A percentile compares a stretch with the other conserved stretches of the same genome.
Conservation (phyloP, 768 basidiomycete species). For the Suillus paluster region DNA sequence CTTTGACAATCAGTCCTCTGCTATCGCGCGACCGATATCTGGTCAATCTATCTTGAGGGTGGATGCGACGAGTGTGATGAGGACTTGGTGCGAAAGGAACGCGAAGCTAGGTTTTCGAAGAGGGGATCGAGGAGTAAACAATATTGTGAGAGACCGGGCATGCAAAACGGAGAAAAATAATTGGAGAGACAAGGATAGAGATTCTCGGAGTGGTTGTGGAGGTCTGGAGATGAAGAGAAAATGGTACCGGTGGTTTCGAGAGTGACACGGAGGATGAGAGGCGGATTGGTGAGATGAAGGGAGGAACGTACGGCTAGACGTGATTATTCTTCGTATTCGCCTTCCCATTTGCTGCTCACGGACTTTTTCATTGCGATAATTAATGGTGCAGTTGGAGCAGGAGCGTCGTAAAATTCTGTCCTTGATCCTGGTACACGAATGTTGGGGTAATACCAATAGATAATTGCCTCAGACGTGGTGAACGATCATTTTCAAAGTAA, state of each 20-base stretch:
- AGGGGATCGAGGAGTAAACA: slow-evolving; percentile 62
- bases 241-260: slow-evolving; percentile 79
- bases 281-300: no score
- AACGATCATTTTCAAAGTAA: no score
- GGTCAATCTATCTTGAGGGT: slow-evolving; percentile 69
- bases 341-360: slow-evolving; percentile 78
- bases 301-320: no score
- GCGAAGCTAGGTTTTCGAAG: slow-evolving; percentile 48
- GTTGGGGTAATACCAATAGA: background rate
- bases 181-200: slow-evolving; percentile 63
- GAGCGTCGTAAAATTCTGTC: slow-evolving; percentile 44
- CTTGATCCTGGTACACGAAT: slow-evolving; percentile 29
- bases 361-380: slow-evolving; percentile 22
- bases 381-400: slow-evolving; percentile 29
- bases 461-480: no score
- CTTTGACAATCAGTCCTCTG: slow-evolving; percentile 80
- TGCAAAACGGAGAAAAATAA: slow-evolving; percentile 60
- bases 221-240: slow-evolving; percentile 56
- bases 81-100: slow-evolving; percentile 69
- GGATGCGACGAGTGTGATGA: slow-evolving; percentile 71
- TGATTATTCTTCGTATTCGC: slow-evolving; percentile 84
- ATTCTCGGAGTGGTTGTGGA: slow-evolving; percentile 56
- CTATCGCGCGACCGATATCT: slow-evolving; percentile 62
- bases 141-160: slow-evolving; percentile 62
- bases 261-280: slow-evolving; percentile 48